Conservation (phyloP, 176 grass and related monocot species). For the Echinochloa phyllopogon region DNA sequence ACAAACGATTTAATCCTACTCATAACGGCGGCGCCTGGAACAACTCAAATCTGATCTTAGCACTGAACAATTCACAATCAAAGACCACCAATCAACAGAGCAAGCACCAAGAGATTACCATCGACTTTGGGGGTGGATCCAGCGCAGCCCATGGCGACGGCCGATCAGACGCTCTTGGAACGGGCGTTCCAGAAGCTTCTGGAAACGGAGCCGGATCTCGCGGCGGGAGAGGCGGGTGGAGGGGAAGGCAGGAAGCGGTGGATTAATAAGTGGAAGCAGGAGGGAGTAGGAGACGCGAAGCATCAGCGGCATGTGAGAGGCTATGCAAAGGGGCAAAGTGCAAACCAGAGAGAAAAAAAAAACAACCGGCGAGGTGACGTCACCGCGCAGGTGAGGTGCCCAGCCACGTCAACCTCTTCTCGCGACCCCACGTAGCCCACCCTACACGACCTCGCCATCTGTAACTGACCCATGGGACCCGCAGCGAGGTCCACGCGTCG, state of each 20-base stretch:
- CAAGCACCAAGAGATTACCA: constrained; percentile 43
- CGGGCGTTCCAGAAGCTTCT: constrained; percentile 40
- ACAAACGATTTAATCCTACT: constrained; percentile 6
- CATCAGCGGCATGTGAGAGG: constrained; percentile 35
- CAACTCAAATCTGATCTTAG: constrained; percentile 24
- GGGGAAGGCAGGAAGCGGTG: constrained; percentile 34
- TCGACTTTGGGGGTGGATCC: constrained; percentile 83
- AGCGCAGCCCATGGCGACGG: constrained; percentile 77
- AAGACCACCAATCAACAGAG: constrained; percentile 3
- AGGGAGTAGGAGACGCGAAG: constrained; percentile 24
- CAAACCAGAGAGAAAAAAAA: not conserved
- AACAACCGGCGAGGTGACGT: constrained; percentile 20
- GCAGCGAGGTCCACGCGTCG: not conserved
- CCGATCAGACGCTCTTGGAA: constrained; percentile 41
- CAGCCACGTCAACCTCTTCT: constrained; percentile 45
- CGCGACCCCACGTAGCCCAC: constrained; percentile 1
- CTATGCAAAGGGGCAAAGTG: not conserved
- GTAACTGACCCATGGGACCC: not conserved
- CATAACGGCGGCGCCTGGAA: not conserved
- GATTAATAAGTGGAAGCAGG: constrained; percentile 42
- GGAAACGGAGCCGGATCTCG: constrained; percentile 41
- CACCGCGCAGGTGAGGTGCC: constrained; percentile 20
- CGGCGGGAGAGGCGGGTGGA: not conserved
- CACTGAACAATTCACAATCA: not conserved
- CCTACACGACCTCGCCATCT: not conserved